Percentiles rank a stretch among this genome's conserved stretches.
phyloP scores from a whole-genome alignment of 2,329 filamentous ascomycete species.

The Exophiala viscosa region DNA sequence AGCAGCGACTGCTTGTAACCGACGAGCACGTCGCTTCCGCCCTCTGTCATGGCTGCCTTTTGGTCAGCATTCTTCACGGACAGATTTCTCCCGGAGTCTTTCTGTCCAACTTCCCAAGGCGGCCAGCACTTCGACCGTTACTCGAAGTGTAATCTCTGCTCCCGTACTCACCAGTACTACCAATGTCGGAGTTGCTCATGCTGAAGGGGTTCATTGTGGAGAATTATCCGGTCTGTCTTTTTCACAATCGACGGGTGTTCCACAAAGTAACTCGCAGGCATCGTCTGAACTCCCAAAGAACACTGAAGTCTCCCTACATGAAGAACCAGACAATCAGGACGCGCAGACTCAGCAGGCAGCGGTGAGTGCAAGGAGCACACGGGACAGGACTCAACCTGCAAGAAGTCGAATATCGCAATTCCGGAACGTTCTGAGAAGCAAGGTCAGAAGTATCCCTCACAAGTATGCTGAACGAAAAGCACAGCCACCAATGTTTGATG shows the following conservation, averaged over 20 bases:
- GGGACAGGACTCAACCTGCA: constrained; percentile 1
- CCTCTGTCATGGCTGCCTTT: constrained; percentile 28
- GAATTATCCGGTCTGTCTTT: constrained; percentile 19
- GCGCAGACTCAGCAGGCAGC: neutral
- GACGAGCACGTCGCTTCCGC: constrained; percentile 9
- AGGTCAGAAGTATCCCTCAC: neutral
- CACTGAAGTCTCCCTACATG: neutral
- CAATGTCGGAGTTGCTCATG: constrained; percentile 25
- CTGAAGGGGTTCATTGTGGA: constrained; percentile 25
- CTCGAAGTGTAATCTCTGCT: constrained; percentile 26
- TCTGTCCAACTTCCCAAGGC: constrained; percentile 23
- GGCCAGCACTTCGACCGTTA: constrained; percentile 24
- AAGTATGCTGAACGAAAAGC: neutral
- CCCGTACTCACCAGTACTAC: constrained; percentile 29
- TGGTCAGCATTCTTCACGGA: constrained; percentile 1
- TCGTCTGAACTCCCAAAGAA: neutral
- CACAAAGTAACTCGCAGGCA: constrained; percentile 13
- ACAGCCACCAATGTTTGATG: neutral
- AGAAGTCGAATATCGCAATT: constrained; percentile 11
- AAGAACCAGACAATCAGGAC: neutral
- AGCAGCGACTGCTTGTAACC: constrained; percentile 2
- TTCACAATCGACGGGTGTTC: constrained; percentile 13
- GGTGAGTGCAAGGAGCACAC: neutral
- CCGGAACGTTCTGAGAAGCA: constrained; percentile 9
- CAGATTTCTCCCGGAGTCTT: constrained; percentile 15